phyloP scores from a whole-genome alignment of 2,329 filamentous ascomycete genomes.

The Fusarium sarcochroum region DNA sequence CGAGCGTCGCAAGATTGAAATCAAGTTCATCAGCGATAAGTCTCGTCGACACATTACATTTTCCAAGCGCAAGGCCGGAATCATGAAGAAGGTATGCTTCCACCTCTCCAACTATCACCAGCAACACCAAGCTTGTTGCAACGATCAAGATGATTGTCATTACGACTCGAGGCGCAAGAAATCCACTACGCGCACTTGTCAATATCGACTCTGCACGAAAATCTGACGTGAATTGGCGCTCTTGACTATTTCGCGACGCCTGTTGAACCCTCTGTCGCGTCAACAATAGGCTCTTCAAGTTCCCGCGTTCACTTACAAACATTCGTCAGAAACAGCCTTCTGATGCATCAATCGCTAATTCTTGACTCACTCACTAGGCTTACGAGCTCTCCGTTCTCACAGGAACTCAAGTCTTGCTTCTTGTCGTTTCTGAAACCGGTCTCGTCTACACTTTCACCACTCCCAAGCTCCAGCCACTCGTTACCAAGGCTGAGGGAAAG shows the following conservation, averaged over 20 bases:
- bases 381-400: slow-evolving; percentile 98
- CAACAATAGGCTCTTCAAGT: slow-evolving; percentile 5
- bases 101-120: neutral
- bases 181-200: slow-evolving; percentile 2
- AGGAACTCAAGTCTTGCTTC: slow-evolving; percentile 94
- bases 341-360: slow-evolving; percentile 38
- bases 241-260: neutral
- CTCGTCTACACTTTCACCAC: slow-evolving; percentile 99
- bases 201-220: neutral
- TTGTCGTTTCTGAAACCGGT: slow-evolving; percentile 97
- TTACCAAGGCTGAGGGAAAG: slow-evolving; percentile 99
- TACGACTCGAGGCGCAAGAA: slow-evolving; percentile 2
- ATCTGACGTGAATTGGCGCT: neutral
- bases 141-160: neutral
- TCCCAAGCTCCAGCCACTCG: slow-evolving; percentile 96
- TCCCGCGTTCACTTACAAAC: slow-evolving; percentile 3
- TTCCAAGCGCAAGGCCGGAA: slow-evolving; percentile 99
- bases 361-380: slow-evolving; percentile 69
- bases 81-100: slow-evolving; percentile 97
- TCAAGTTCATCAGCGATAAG: slow-evolving; percentile 99
- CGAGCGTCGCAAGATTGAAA: slow-evolving; percentile 99
- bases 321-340: neutral
- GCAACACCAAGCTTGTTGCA: slow-evolving; percentile 10
- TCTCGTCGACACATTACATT: slow-evolving; percentile 99
- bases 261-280: slow-evolving; percentile 24